Evolutionary conservation across 2,329 filamentous ascomycete species (phyloP).

Genomic region (Coniochaeta hoffmannii): DNA sequence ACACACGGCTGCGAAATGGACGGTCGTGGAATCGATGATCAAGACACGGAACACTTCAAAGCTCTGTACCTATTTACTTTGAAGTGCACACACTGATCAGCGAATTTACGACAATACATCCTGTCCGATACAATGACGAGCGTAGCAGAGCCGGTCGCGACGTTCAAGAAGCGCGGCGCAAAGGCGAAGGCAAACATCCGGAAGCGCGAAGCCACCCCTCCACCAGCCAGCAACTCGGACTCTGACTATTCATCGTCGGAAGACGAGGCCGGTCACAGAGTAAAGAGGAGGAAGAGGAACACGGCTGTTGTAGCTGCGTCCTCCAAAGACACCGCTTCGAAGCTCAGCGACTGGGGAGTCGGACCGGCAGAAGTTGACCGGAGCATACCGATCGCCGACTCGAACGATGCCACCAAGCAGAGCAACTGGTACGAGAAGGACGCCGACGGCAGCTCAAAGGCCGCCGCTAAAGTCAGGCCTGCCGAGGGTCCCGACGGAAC

Average conservation of each 20-base stretch:
- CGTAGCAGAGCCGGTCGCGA: constrained; percentile 39
- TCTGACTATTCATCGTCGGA: constrained; percentile 67
- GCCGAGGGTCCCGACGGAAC: constrained; percentile 49
- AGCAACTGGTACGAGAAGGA: constrained; percentile 84
- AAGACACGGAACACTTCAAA: not conserved
- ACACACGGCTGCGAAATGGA: not conserved
- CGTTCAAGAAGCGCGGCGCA: constrained; percentile 81
- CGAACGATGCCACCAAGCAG: constrained; percentile 84
- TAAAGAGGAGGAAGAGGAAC: constrained; percentile 73
- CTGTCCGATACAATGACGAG: not conserved
- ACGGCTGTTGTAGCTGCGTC: constrained; percentile 50
- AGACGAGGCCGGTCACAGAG: constrained; percentile 65
- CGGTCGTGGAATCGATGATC: not conserved
- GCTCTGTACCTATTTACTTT: not conserved
- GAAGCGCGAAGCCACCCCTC: constrained; percentile 74
- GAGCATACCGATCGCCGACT: constrained; percentile 52
- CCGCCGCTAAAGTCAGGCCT: constrained; percentile 41
- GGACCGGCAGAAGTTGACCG: constrained; percentile 41
- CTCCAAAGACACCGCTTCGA: constrained; percentile 32
- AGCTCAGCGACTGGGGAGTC: not conserved
- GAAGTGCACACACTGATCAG: no score
- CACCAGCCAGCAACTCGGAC: constrained; percentile 49
- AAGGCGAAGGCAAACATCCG: constrained; percentile 72
- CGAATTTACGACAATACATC: not conserved
- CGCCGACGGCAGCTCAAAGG: constrained; percentile 31